Evolutionary conservation across 495 filamentous ascomycete species (phyloP).

Genomic region (Schizothecium vesticola): DNA sequence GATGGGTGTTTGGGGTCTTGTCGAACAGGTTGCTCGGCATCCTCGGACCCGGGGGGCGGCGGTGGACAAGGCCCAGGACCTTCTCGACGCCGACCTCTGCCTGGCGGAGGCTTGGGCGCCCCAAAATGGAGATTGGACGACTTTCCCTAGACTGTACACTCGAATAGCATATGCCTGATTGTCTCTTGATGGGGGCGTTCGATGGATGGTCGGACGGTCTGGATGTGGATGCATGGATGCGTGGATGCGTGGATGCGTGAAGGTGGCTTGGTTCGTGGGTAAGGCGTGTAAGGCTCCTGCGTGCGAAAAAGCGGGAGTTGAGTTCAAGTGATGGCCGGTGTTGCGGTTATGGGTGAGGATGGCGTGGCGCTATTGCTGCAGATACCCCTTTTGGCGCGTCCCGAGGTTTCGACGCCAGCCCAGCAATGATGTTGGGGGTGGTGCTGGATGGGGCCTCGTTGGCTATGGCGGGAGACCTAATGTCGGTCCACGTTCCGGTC

Average conservation of each 20-base stretch:
- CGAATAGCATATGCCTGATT: slow-evolving; percentile 35
- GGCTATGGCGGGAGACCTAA: too few relatives aligned
- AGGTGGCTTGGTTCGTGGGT: neutral
- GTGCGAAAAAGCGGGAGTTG: neutral
- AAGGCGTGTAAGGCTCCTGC: neutral
- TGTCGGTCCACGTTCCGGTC: neutral
- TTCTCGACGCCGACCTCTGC: slow-evolving; percentile 17
- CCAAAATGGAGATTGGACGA: slow-evolving; percentile 27
- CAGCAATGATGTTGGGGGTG: neutral
- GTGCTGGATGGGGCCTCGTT: neutral
- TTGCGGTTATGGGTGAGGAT: neutral
- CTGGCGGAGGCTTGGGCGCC: slow-evolving; percentile 6
- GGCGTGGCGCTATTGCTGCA: neutral
- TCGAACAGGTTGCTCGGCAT: neutral
- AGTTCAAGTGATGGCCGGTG: neutral
- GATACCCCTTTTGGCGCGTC: neutral
- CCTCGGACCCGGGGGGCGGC: slow-evolving; percentile 1
- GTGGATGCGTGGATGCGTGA: slow-evolving; percentile 20
- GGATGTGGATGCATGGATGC: neutral
- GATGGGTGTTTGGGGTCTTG: slow-evolving; percentile 1
- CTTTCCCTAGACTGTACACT: slow-evolving; percentile 35
- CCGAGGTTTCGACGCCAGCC: too few relatives aligned
- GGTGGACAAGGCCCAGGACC: slow-evolving; percentile 15
- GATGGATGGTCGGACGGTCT: slow-evolving; percentile 18
- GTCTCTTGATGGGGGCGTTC: slow-evolving; percentile 25